These are phyloP conservation scores for Xanthoparmelia taractica DNA, from an alignment of 495 filamentous ascomycete genomes.

Conservation along the genomic window DNA sequence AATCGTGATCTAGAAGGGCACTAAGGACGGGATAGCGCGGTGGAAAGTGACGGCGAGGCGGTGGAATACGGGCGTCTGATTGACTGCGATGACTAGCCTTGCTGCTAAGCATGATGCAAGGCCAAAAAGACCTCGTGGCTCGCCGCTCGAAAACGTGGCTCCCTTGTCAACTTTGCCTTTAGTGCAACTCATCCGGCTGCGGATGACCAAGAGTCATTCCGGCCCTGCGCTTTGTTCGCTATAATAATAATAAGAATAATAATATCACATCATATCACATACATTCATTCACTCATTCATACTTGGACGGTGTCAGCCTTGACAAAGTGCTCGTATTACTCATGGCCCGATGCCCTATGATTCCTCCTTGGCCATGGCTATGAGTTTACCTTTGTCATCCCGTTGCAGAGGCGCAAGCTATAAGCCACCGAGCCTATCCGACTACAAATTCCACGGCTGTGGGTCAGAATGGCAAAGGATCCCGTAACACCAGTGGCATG, in stretches of 20 bases:
- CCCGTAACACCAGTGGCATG: too few species aligned
- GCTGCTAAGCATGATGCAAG: conserved; percentile 8
- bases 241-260: too few species aligned
- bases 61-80: conserved; percentile 11
- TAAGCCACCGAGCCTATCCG: not conserved
- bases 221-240: not conserved
- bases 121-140: conserved; percentile 15
- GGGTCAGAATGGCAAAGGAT: not conserved
- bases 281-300: too few species aligned
- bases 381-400: not conserved
- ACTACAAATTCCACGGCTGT: not conserved
- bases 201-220: not conserved
- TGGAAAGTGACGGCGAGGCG: not conserved
- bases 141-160: conserved; percentile 17
- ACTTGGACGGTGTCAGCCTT: too few species aligned
- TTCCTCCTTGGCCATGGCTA: too few species aligned
- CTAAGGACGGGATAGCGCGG: conserved; percentile 8
- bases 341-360: too few species aligned
- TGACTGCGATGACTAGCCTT: not conserved
- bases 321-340: too few species aligned
- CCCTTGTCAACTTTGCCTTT: conserved; percentile 10
- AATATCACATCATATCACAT: not conserved
- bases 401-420: not conserved
- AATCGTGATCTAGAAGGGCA: conserved; percentile 11
- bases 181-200: conserved; percentile 4